Evolutionary conservation across 305 asterid genomes (phyloP).

Genomic region (Vinca major): DNA sequence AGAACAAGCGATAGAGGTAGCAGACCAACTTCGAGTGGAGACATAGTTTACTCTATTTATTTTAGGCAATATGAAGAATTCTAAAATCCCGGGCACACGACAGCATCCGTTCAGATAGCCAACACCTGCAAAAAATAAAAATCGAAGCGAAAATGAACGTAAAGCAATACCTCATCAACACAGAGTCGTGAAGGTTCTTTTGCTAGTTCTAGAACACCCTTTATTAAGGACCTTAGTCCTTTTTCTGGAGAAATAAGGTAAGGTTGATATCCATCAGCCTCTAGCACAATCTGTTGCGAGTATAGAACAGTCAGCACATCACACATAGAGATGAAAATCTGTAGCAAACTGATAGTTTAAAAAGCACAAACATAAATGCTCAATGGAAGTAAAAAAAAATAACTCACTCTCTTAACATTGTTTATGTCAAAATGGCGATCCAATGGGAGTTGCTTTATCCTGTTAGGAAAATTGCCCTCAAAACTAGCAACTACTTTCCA

Average conservation of each 20-base stretch:
- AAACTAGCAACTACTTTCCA: slow-evolving; percentile 96
- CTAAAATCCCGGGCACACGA: not conserved
- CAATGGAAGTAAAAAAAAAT: slow-evolving; percentile 4
- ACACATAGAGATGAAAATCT: slow-evolving; percentile 6
- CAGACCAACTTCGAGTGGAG: not conserved
- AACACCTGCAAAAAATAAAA: not conserved
- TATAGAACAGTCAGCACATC: slow-evolving; percentile 23
- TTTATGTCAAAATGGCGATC: slow-evolving; percentile 84
- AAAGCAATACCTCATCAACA: slow-evolving; percentile 78
- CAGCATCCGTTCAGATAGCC: not conserved
- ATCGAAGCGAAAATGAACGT: not conserved
- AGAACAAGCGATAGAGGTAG: not conserved
- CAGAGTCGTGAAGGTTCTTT: slow-evolving; percentile 98
- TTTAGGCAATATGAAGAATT: not conserved
- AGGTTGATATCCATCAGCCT: slow-evolving; percentile 99
- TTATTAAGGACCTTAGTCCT: slow-evolving; percentile 88
- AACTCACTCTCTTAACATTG: slow-evolving; percentile 78
- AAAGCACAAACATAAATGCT: slow-evolving; percentile 3
- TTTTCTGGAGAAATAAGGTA: slow-evolving; percentile 99
- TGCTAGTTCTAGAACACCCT: slow-evolving; percentile 86
- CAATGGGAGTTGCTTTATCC: slow-evolving; percentile 87
- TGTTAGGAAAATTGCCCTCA: slow-evolving; percentile 87
- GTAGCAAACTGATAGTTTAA: slow-evolving; percentile 2
- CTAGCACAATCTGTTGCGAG: slow-evolving; percentile 77
- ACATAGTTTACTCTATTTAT: not conserved